Conservation (phyloP, 2,329 filamentous ascomycete species). For the Verticillium longisporum region DNA sequence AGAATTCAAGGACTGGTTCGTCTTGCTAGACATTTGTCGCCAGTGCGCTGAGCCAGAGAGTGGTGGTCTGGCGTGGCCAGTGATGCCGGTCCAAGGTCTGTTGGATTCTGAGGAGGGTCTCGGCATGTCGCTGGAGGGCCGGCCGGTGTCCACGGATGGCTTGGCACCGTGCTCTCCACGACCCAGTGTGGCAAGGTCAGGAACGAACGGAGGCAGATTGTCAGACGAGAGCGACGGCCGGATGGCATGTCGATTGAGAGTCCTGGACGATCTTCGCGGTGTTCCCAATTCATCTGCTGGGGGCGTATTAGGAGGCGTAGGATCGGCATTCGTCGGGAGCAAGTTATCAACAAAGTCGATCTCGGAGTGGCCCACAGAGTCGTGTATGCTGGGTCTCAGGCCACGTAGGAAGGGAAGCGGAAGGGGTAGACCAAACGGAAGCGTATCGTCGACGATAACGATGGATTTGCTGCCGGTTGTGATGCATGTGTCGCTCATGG, state of each 20-base stretch:
- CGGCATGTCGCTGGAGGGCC: slow-evolving; percentile 22
- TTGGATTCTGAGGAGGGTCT: slow-evolving; percentile 18
- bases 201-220: slow-evolving; percentile 39
- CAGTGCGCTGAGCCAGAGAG: slow-evolving; percentile 23
- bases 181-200: slow-evolving; percentile 35
- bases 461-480: slow-evolving; percentile 86
- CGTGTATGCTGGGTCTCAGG: background rate
- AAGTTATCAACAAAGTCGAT: slow-evolving; percentile 21
- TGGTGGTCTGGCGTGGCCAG: slow-evolving; percentile 21
- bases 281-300: slow-evolving; percentile 38
- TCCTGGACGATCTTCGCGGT: slow-evolving; percentile 48
- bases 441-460: slow-evolving; percentile 71
- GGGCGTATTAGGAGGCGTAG: slow-evolving; percentile 56
- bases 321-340: slow-evolving; percentile 40
- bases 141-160: slow-evolving; percentile 24
- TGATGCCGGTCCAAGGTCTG: slow-evolving; percentile 13
- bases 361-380: background rate
- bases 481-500: slow-evolving; percentile 49
- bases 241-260: slow-evolving; percentile 40
- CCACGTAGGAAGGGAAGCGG: background rate
- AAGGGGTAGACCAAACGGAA: slow-evolving; percentile 36
- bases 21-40: slow-evolving; percentile 40
- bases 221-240: slow-evolving; percentile 27
- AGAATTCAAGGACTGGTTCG: slow-evolving; percentile 42
- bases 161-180: slow-evolving; percentile 14